A percentile compares a stretch with the other conserved stretches of the same genome.
Conservation (phyloP, 768 basidiomycete species). For the Hypholoma sublateritium region DNA sequence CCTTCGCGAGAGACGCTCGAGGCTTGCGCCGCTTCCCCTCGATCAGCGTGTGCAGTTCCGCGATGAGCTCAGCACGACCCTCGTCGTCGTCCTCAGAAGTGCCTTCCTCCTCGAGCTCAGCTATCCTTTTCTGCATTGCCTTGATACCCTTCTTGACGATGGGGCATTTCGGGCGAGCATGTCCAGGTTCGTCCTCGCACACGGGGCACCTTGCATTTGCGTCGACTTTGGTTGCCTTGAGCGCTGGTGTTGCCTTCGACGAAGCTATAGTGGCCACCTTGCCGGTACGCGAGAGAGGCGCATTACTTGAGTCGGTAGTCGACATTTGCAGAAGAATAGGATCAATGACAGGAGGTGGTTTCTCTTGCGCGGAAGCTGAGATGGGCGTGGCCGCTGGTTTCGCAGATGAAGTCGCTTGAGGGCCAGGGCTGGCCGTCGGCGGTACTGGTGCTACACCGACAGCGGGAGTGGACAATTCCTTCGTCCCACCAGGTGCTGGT, state of each 20-base stretch:
- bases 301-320: neutral
- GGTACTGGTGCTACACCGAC: too few relatives aligned
- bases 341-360: neutral
- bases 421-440: neutral
- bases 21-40: slow-evolving; percentile 26
- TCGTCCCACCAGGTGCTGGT: too few relatives aligned
- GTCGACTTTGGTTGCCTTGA: neutral
- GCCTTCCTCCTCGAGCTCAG: slow-evolving; percentile 34
- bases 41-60: slow-evolving; percentile 38
- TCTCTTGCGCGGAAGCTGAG: neutral
- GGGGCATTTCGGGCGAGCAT: slow-evolving; percentile 51
- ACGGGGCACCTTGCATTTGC: slow-evolving; percentile 32
- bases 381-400: neutral
- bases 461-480: too few relatives aligned
- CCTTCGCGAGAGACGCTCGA: slow-evolving; percentile 12
- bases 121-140: slow-evolving; percentile 44
- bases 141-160: slow-evolving; percentile 41
- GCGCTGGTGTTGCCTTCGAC: neutral
- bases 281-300: neutral
- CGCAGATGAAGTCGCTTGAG: neutral
- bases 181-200: slow-evolving; percentile 43
- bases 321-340: too few relatives aligned
- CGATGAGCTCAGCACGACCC: slow-evolving; percentile 32
- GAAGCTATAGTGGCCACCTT: neutral
- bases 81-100: slow-evolving; percentile 19